These are phyloP conservation scores for Vigna nakashimae DNA, from an alignment of 306 rosid species.

Conservation along the genomic window DNA sequence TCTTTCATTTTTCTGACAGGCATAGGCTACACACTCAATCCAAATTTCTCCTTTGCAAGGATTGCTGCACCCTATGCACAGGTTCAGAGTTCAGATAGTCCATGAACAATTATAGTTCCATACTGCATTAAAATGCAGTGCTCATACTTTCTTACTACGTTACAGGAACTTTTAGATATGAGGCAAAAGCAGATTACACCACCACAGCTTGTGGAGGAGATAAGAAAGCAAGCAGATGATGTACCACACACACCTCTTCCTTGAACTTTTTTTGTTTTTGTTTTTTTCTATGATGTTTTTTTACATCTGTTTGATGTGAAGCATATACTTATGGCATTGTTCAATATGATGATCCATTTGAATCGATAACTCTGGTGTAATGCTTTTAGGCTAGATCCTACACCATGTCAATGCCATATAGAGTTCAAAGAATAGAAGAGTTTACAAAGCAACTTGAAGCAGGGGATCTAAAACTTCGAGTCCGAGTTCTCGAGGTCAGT, in stretches of 20 bases:
- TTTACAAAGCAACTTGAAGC: constrained; percentile 80
- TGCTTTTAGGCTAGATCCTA: constrained; percentile 67
- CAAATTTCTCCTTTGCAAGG: constrained; percentile 76
- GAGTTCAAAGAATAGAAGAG: constrained; percentile 84
- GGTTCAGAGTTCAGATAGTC: constrained; percentile 51
- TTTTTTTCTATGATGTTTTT: background rate
- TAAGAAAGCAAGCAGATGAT: constrained; percentile 83
- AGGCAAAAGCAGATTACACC: constrained; percentile 63
- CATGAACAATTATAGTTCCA: background rate
- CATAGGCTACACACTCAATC: constrained; percentile 75
- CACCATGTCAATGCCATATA: constrained; percentile 91
- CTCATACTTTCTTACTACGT: constrained; percentile 32
- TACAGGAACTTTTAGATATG: constrained; percentile 78
- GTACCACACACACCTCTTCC: constrained; percentile 48
- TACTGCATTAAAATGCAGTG: background rate
- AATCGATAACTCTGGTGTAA: background rate
- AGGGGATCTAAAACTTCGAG: constrained; percentile 87
- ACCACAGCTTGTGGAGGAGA: constrained; percentile 69
- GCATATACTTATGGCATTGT: background rate
- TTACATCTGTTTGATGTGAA: constrained; percentile 16
- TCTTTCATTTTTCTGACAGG: constrained; percentile 49
- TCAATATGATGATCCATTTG: constrained; percentile 6
- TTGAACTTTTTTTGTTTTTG: background rate
- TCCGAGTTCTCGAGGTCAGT: constrained; percentile 81
- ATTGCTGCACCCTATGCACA: constrained; percentile 88